Conservation (phyloP, 1,284 basidiomycete species). For the Tilletia setariae region DNA sequence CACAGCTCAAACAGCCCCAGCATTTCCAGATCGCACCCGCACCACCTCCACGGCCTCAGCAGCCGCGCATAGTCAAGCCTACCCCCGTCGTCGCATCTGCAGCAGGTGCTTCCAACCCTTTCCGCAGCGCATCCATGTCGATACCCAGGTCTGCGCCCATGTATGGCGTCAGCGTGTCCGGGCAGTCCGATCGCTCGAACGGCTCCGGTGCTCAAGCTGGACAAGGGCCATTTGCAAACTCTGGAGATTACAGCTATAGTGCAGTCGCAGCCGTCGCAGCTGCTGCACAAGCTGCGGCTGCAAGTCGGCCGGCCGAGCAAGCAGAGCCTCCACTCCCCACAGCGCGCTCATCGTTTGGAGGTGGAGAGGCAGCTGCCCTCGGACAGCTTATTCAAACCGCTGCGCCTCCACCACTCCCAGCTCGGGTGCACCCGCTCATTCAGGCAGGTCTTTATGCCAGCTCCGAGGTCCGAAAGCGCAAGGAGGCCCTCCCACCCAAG, state of each 20-base stretch:
- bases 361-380: constrained; percentile 20
- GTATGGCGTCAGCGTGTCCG: constrained; percentile 8
- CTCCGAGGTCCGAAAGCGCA: constrained; percentile 42
- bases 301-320: background rate
- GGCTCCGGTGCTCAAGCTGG: background rate
- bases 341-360: constrained; percentile 28
- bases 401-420: constrained; percentile 45
- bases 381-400: constrained; percentile 14
- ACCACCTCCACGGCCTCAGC: constrained; percentile 7
- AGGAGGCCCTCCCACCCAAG: constrained; percentile 50
- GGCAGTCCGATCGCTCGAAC: background rate
- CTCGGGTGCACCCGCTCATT: constrained; percentile 50
- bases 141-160: constrained; percentile 16
- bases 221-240: background rate
- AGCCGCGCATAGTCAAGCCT: constrained; percentile 43
- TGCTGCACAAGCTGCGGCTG: background rate
- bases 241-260: constrained; percentile 6
- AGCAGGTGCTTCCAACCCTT: constrained; percentile 21
- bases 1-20: background rate
- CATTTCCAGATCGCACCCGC: background rate
- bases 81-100: constrained; percentile 37
- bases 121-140: constrained; percentile 32
- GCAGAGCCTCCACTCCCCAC: constrained; percentile 29
- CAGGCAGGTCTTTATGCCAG: constrained; percentile 51
- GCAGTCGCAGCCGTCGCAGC: constrained; percentile 11